Base-by-base conservation (phyloP, 768 basidiomycete genomes). In the Boletus pseudo-olivaceus region DNA sequence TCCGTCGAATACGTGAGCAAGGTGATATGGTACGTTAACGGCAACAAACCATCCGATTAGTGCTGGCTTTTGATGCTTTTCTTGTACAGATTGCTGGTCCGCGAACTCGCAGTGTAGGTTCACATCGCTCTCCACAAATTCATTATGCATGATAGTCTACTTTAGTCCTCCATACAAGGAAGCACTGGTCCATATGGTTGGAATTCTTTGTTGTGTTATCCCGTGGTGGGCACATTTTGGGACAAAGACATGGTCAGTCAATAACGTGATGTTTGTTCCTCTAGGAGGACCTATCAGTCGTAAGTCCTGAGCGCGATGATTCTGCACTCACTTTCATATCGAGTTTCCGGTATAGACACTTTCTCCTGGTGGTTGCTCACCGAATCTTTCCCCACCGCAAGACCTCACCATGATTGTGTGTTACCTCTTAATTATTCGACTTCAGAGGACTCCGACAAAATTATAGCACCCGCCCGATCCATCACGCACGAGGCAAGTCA, bases 101-200 rank as follows among this genome's bases (percentile, higher is more conserved):
- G 4, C 53, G 6, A 20, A 32, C 46, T 43, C 33, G 26, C 8
- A 45, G 39, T 14, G 63, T 65, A 57, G 20, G 57, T 45, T 34
- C 27, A 8, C 15, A 12, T 45, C 7, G 4, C 39, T 37, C 9
- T 39, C 4, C 12, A 37, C 9, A 41, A 29, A 14, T 4, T 34
- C 15, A 20, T 14, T 4, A 38, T 20, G 2, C 20, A 37, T 7
- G 7, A 44, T 19, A 9, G 10, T 38, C 43, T 47, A n/a, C 12
- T 2, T 23, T 34, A 66, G 60, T 29, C 50, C 1, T 42, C 55
- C 33, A 19, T 19, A n/a, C 48, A 33, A 35, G 51, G 17, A 38
- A 55, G 55, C 19, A 40, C 32, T 9, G 7, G 7, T 29, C 10
- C 44, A 4, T 41, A 45, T 10, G 47, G 19, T 14, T 45, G 30